Base-by-base conservation (phyloP, 2,329 filamentous ascomycete species). In the Monilinia aucupariae region DNA sequence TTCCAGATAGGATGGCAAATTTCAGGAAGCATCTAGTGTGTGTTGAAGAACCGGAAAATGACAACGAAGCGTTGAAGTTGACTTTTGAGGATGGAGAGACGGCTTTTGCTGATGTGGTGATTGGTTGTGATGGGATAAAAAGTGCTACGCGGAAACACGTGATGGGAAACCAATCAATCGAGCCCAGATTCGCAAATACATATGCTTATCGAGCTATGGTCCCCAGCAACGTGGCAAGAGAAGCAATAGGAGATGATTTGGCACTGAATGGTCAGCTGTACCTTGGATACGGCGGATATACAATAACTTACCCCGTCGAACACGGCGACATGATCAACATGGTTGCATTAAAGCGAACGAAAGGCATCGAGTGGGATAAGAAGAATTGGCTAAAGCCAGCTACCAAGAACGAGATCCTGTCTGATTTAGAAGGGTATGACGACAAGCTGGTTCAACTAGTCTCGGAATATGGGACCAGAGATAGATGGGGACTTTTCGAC, bases 61-160 rank as follows among this genome's bases (percentile, higher is more conserved):
- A 39, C 15, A 13, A 45, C 4, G n/a, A 34, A 37, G n/a, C n/a
- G 12, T 56, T 62, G 39, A 43, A 39, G 17, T 32, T 63, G 22
- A 32, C 10, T 4, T 63, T 63, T 30, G 27, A 51, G 41, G 61
- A 63, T 37, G 61, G 61, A 22, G 45, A 55, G 20, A 43, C 25
- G 6, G 45, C 32, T 0, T 69, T 75, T 32, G 79, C 80, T 37
- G 76, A 76, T 64, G 76, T 78, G 1, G 80, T 85, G 0, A 76
- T 88, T 62, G 85, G 83, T 6, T 86, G 83, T 70, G 86, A 89
- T 72, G 86, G 86, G 0, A 85, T 89, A 69, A 84, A 84, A 70
- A 85, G 82, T 0, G 75, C 77, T 4, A 77, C 82, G 3, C 77
- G 86, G 9, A 71, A 79, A 37, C 71, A 82, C 17, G 72, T 88